Base-by-base conservation (phyloP, 2,329 filamentous ascomycete genomes). In the Botrytis porri region DNA sequence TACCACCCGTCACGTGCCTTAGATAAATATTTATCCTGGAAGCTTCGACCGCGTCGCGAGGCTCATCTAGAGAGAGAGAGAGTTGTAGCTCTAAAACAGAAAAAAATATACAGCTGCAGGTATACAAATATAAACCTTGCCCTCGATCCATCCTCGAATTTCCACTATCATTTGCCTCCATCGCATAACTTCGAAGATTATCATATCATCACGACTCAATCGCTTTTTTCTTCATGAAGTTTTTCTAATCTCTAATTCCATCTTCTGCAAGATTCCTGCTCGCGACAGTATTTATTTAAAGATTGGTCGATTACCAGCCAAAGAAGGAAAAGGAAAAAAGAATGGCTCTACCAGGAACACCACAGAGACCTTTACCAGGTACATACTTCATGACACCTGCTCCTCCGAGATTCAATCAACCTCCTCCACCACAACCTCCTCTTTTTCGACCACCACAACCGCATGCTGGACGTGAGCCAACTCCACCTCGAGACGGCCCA, bases 331-430 rank as follows among this genome's bases (percentile, higher is more conserved):
- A 62, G 22, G n/a, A 39, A 48, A 41, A 43, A 73, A 75, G 59
- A 57, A 79, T 79, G 77, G 70, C 77, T 64, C 77, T 75, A 61
- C 73, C 74, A 54, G 73, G 61, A 32, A 93, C 93, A 73, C 93
- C 93, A 57, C 86, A 91, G 83, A 89, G 92, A 78, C 89, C 89
- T 75, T 85, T 94, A 65, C 93, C 93, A 62, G 93, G 93, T 84
- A 90, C 90, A 79, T 95, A 91, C 80, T 83, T 94, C 79, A 89
- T 91, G 78, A 95, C 93, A 35, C 93, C 93, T 65, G 92, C 90
- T 73, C 82, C 84, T 71, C 85, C 86, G 69, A 84, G 85, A 77
- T 86, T 77, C 83, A 79, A 83, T 82, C 77, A 77, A 81, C 70
- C 81, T 77, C 82, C 75, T 85, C 88, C 77, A 74, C 84, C 85